Percentiles rank a stretch among this genome's conserved stretches.
These are phyloP conservation scores for Adansonia gregorii DNA, from an alignment of 441 rosid species.

Conservation along the genomic window DNA sequence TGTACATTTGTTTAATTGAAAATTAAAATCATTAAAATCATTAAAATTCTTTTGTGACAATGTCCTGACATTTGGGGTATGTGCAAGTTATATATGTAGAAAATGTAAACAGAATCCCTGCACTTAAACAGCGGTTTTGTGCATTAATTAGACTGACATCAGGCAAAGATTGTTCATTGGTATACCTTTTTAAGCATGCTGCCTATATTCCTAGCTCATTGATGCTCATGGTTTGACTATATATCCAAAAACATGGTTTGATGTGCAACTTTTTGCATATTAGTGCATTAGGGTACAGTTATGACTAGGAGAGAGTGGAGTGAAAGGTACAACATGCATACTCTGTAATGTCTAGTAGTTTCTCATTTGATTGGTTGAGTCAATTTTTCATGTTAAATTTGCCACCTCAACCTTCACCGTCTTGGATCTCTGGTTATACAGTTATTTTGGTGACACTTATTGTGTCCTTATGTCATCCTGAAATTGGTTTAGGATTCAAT, in stretches of 20 bases:
- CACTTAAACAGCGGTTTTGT: conserved; percentile 11
- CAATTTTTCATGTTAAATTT: neutral
- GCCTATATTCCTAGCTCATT: neutral
- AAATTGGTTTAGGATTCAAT: neutral
- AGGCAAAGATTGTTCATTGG: neutral
- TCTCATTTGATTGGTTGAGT: conserved; percentile 2
- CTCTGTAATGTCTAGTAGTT: neutral
- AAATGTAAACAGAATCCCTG: conserved; percentile 3
- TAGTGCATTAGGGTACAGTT: neutral
- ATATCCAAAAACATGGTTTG: conserved; percentile 11
- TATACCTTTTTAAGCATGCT: neutral
- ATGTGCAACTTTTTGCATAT: neutral
- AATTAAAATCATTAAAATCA: neutral
- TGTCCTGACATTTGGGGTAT: neutral
- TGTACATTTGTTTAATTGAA: neutral
- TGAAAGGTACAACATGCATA: neutral
- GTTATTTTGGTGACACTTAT: neutral
- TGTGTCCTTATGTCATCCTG: neutral
- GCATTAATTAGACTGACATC: neutral
- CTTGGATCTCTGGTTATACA: neutral
- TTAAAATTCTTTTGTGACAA: neutral
- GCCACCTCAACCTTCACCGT: neutral
- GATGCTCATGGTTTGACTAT: neutral
- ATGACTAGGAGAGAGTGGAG: neutral
- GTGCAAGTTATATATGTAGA: neutral